Evolutionary conservation across 441 rosid species (phyloP).

Genomic region (Flueggea neowawraea): DNA sequence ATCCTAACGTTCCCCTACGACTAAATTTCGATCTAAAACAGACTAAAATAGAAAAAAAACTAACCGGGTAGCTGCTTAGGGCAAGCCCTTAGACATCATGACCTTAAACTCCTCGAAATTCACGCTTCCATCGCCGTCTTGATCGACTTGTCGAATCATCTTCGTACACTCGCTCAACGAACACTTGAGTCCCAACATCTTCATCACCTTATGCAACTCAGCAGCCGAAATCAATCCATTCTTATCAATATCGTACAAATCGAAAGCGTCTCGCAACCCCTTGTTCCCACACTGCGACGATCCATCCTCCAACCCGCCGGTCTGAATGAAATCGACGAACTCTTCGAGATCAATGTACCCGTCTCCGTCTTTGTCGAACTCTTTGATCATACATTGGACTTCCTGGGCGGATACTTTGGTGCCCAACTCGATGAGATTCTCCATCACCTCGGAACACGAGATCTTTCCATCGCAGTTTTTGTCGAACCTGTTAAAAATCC

Average conservation of each 20-base stretch:
- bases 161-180: slow-evolving; percentile 51
- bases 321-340: slow-evolving; percentile 48
- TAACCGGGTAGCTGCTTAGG: too few relatives aligned
- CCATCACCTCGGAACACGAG: slow-evolving; percentile 55
- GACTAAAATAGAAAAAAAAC: too few relatives aligned
- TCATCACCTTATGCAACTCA: slow-evolving; percentile 75
- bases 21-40: too few relatives aligned
- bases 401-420: slow-evolving; percentile 48
- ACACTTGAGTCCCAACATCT: slow-evolving; percentile 64
- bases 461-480: slow-evolving; percentile 88
- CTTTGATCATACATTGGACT: slow-evolving; percentile 52
- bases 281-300: slow-evolving; percentile 8
- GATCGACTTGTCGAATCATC: slow-evolving; percentile 79
- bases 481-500: slow-evolving; percentile 70
- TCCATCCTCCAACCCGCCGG: slow-evolving; percentile 21
- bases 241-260: slow-evolving; percentile 66
- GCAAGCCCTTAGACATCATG: slow-evolving; percentile 62
- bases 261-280: slow-evolving; percentile 80
- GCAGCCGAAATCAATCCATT: slow-evolving; percentile 69
- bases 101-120: slow-evolving; percentile 86
- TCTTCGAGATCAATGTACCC: slow-evolving; percentile 76
- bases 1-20: too few relatives aligned
- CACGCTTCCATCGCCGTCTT: slow-evolving; percentile 83
- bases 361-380: slow-evolving; percentile 80
- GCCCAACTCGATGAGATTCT: slow-evolving; percentile 52